Evolutionary conservation across 2,329 filamentous ascomycete genomes (phyloP), one percentile per base, ranked within the genome.

Genomic region (Neonectria hederae): DNA sequence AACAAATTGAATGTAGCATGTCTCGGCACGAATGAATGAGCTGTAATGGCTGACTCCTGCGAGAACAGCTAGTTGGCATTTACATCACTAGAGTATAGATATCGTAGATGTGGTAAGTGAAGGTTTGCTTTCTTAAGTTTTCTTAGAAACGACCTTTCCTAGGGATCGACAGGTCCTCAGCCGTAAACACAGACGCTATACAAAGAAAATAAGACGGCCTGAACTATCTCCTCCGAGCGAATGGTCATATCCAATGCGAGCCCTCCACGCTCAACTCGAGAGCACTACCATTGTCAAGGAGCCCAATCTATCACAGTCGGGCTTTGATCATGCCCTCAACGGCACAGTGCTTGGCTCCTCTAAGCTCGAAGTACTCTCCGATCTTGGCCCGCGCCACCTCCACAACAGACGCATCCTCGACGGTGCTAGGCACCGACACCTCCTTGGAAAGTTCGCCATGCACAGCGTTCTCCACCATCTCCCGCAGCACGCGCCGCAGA

Each of bases 381-480:
- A 97, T 86, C 77, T 89, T 91, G 42, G 73, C 81, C 78, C 89
- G 88, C 49, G 93, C 94, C 59, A 92, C 88, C 21, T 90, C 88
- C 8, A 97, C 88, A 9, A 91, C 92, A 28, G 86, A 84, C 1
- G 81, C 81, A 80, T 97, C 94, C 79, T 97, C 94, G 51, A 97
- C 91, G 4, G 94, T 97, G 26, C 91, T 92, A 9, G 94, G 94
- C 49, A 95, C 87, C 65, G 84, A 84, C 1, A 97, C 90, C 52
- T 87, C 82, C 76, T 88, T 91, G 17, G 90, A 89, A 71, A 91
- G 91, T 26, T 94, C 87, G 1, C 87, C 92, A 64, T 90, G 86
- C 5, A 90, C 88, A 0, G 88, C 93, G 75, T 97, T 93, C 81
- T 97, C 94, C 17, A 97, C 81, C 69, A 97, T 80, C 80, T 97